A percentile compares a stretch with the other conserved stretches of the same genome.
These are phyloP conservation scores for Endogone sp. DNA, from an alignment of 192 early-diverging fungal species.

Conservation along the genomic window DNA sequence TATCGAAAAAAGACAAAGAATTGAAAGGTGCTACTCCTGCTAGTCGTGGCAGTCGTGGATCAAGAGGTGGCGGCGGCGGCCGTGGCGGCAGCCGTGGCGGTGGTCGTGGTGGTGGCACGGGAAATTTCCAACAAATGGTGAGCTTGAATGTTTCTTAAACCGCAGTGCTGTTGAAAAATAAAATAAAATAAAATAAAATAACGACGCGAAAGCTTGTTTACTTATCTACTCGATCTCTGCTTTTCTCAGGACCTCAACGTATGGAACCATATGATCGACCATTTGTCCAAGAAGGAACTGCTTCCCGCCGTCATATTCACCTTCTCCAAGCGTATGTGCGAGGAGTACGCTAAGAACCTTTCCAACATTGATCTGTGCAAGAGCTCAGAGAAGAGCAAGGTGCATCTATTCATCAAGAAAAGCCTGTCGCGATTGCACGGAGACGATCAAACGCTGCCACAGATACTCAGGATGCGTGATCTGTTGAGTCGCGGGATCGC, in stretches of 20 bases:
- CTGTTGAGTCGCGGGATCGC: conserved; percentile 89
- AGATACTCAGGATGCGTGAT: conserved; percentile 81
- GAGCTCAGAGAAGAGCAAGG: conserved; percentile 76
- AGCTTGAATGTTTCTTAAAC: too few relatives aligned
- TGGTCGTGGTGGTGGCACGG: conserved; percentile 37
- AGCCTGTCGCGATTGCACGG: conserved; percentile 79
- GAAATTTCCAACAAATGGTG: conserved; percentile 29
- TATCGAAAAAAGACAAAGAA: conserved; percentile 61
- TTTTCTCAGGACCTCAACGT: conserved; percentile 60
- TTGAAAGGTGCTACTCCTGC: conserved; percentile 28
- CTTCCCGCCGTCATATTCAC: conserved; percentile 91
- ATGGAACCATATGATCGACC: conserved; percentile 76
- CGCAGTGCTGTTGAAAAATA: too few relatives aligned
- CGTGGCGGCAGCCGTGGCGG: conserved; percentile 46
- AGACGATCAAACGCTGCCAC: conserved; percentile 82
- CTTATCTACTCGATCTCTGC: too few relatives aligned
- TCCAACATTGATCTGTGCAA: conserved; percentile 78
- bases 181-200: too few relatives aligned
- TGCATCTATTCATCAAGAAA: conserved; percentile 84
- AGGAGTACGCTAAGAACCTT: conserved; percentile 80
- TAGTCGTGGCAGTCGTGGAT: conserved; percentile 41
- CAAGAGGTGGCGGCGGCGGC: conserved; percentile 33
- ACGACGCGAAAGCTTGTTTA: too few relatives aligned
- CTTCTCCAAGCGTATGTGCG: conserved; percentile 94
- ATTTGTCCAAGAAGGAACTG: conserved; percentile 70